Base-by-base conservation (phyloP, 2,329 filamentous ascomycete species). In the Apiospora rasikravindrae region DNA sequence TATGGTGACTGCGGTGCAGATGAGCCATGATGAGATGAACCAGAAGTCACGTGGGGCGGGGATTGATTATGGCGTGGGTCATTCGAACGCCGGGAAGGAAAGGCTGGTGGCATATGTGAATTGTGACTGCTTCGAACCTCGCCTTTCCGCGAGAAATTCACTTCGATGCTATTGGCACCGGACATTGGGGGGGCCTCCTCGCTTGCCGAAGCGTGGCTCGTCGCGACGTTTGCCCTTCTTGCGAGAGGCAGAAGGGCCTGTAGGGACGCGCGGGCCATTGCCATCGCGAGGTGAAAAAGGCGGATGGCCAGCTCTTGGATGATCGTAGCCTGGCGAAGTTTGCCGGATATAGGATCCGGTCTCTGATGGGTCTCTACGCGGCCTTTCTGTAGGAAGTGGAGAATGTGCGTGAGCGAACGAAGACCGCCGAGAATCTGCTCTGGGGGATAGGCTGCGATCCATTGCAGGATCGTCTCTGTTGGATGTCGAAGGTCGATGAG, bases 1-100 rank as follows among this genome's bases (percentile, higher is more conserved):
- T 92, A 89, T 19, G 91, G 89, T 51, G 91, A 91, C 61, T 88
- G 87, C 44, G 78, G 76, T 73, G 87, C 87, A n/a, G 91, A 89
- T 24, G 91, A 92, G 66, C 86, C 87, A 75, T 90, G 88, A 75
- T 88, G 86, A 16, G 66, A 86, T 69, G 86, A 87, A 69, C 83
- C 86, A 26, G 89, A 86, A 29, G 86, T 85, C 74, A 84, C 83
- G 76, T 89, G 88, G 70, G 88, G 87, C 51, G 91, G 88, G n/a
- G 90, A 90, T 67, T 88, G 86, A 33, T 76, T 73, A 51, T 74
- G 69, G 8, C 75, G 81, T 42, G 79, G 73, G 64, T 86, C 84
- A 29, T 81, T 79, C 49, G 83, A 82, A 45, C 82, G 82, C 71
- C 82, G 83, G 45, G 80, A 77, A 24, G 82, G 75, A 74, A 84